Conservation (phyloP, 129 eudicot genomes). For the Escallonia herrerae region DNA sequence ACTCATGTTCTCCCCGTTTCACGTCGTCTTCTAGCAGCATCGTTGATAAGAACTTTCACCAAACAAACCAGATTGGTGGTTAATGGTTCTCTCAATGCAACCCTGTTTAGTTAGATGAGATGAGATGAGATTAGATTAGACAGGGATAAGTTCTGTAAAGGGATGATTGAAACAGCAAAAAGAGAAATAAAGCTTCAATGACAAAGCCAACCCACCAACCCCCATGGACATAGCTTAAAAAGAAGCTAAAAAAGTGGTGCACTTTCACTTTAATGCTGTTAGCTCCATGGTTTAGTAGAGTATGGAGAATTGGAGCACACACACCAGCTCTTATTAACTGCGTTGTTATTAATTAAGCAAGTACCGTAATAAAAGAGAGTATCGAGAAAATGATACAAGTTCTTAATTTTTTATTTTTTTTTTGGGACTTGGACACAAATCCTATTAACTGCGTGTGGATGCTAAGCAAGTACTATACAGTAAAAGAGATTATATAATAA, state of each 20-base stretch:
- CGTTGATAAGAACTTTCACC: background rate
- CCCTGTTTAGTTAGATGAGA: slow-evolving; percentile 9
- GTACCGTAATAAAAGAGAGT: no score
- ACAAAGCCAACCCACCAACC: slow-evolving; percentile 53
- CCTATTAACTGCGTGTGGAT: no score
- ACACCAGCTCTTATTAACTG: no score
- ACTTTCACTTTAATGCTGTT: no score
- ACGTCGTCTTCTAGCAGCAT: background rate
- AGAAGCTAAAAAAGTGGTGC: background rate
- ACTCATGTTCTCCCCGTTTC: background rate
- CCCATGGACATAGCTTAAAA: slow-evolving; percentile 15
- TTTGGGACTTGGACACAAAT: no score
- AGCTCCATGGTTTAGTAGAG: no score
- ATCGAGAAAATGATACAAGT: no score
- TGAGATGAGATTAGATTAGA: background rate
- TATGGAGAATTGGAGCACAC: no score
- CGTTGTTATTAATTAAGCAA: no score
- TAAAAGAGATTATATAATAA: no score
- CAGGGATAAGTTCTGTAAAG: background rate
- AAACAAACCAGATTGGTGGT: slow-evolving; percentile 2
- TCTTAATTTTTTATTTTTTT: no score
- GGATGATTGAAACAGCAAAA: background rate
- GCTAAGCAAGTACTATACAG: no score
- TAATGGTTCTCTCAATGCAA: slow-evolving; percentile 6
- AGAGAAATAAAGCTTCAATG: slow-evolving; percentile 25